Base-by-base conservation (phyloP, 352 stramenopile genomes). In the Peronospora farinosa region DNA sequence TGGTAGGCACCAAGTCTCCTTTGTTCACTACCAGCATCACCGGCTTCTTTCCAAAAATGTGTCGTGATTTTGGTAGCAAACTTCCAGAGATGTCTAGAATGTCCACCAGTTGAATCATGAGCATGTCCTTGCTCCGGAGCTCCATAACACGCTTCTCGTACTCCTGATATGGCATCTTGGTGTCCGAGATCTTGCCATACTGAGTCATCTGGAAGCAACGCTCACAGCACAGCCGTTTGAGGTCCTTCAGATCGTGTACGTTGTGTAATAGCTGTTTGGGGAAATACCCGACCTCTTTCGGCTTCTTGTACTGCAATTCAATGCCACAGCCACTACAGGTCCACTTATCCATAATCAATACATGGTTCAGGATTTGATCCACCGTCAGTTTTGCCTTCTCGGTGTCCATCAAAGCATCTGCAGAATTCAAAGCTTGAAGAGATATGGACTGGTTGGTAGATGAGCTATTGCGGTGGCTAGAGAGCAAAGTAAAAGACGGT, bases 11-110 rank as follows among this genome's bases (percentile, higher is more conserved):
- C 41, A 97, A 48, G 40, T 97, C 88, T 37, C 82, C 80, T 54
- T 97, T 97, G 57, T 96, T 97, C 11, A 94, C 84, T 17, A 90
- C 85, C 6, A 97, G 71, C 58, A 96, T 73, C 21, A 96, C 81
- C 1, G 82, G 83, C 47, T 96, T 96, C 35, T 91, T 88, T 44
- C 88, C 88, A 58, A 95, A 88, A 31, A 96, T 54, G 58, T 95
- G 69, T 21, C 78, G 71, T 41, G 81, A 69, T 49, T 95, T 93
- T 21, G 81, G 84, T 47, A 97, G 60, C 54, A 96, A 44, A 62
- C 78, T 94, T 17, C 86, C 87, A 0, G 82, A 76, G 51, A 96
- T 95, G 62, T 97, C 88, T 11, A 97, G 84, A 33, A 97, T 91
- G 61, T 97, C 88, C 28, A 96, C 80, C 7, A 97, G 58, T 60